Evolutionary conservation across 176 grass and related monocot species (phyloP), one percentile per base, ranked within the genome.

Genomic region (Oryza rufipogon): DNA sequence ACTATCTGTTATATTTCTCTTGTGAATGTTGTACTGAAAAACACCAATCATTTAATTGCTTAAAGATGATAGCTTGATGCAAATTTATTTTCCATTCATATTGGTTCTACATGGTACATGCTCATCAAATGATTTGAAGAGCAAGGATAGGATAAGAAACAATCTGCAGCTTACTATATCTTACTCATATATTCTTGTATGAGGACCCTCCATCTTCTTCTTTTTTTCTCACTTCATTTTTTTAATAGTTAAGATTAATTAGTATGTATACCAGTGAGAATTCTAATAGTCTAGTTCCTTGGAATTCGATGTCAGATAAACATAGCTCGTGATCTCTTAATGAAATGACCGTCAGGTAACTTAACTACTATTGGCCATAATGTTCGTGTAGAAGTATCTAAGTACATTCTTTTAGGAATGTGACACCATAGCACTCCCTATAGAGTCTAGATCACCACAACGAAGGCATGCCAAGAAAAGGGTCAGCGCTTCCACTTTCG

Each of bases 41-140:
- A 73, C 44, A 20, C 54, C 33, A 2, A 70, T 7, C 20, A 36
- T 26, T 48, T 63, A 64, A 22, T 47, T 66, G 56, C 78, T 77
- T 60, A 47, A 39, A 68, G 56, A 52, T 72, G 13, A 64, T 54
- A 85, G 4, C 73, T 26, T 66, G 9, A 70, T 47, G 5, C 16
- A 26, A 73, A 32, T 52, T 64, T 80, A 58, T 5, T 69, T 84
- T 84, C 79, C 23, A 88, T 54, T 7, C n/a, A 34, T 69, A 20
- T 47, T 9, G 13, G 12, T 73, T 67, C 34, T 11, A n/a, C 58
- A 63, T 22, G 58, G 58, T n/a, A 73, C 46, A 47, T 17, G 39
- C 0, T 66, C 28, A 52, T 10, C 25, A 7, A 17, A 61, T 64
- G 64, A 86, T 67, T 66, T 56, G 41, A 17, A 52, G 36, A 75